Conservation (phyloP, 2,329 filamentous ascomycete species). For the Clonostachys byssicola region DNA sequence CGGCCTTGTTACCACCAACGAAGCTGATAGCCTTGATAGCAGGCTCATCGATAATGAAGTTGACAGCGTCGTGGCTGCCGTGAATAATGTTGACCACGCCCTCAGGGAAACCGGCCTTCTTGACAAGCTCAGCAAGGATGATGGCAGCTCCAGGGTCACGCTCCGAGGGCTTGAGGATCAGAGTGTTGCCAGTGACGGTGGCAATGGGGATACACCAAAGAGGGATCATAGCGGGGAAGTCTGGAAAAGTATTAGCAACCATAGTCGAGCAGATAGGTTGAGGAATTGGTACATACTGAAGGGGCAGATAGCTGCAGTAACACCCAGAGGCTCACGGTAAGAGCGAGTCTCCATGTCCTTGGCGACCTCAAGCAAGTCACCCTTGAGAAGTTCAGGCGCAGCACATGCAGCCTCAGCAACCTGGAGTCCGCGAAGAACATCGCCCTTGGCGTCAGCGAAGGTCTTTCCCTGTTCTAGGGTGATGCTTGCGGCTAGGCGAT, state of each 20-base stretch:
- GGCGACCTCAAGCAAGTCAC: constrained; percentile 73
- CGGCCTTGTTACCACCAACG: constrained; percentile 76
- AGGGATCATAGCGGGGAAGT: constrained; percentile 84
- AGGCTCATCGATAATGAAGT: constrained; percentile 77
- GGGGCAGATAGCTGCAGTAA: constrained; percentile 75
- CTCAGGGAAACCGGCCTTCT: constrained; percentile 71
- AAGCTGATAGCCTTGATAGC: constrained; percentile 77
- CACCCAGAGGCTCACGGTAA: constrained; percentile 69
- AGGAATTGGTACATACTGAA: constrained; percentile 42
- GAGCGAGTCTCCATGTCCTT: constrained; percentile 82
- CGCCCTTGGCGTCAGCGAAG: constrained; percentile 68
- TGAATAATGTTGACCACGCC: constrained; percentile 77
- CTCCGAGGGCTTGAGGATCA: constrained; percentile 77
- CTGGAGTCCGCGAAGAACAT: constrained; percentile 70
- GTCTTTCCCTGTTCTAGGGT: constrained; percentile 79
- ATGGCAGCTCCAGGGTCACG: constrained; percentile 74
- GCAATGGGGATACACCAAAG: constrained; percentile 79
- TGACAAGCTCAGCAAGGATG: constrained; percentile 72
- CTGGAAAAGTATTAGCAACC: constrained; percentile 23
- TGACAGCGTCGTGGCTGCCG: constrained; percentile 69
- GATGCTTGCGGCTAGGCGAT: constrained; percentile 72
- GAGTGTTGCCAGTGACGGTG: constrained; percentile 72
- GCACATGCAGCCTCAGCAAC: constrained; percentile 73
- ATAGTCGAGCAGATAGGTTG: too few relatives aligned
- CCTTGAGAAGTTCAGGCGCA: constrained; percentile 69